These are phyloP conservation scores for Byssochlamys sp. DNA, from an alignment of 2,329 filamentous ascomycete species.

Conservation along the genomic window DNA sequence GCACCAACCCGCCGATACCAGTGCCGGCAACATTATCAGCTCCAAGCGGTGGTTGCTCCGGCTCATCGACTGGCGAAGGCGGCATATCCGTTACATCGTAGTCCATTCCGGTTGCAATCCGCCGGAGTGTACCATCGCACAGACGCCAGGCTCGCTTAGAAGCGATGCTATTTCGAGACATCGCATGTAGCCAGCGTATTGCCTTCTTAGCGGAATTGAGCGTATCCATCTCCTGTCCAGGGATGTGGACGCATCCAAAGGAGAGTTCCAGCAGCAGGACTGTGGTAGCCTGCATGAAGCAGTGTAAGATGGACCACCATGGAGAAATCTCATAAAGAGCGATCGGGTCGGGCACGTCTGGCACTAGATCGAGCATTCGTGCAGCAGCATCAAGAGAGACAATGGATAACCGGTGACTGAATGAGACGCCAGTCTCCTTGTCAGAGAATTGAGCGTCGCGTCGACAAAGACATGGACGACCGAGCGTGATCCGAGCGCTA, in stretches of 20 bases:
- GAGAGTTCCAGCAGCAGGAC: conserved; percentile 39
- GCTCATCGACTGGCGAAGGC: conserved; percentile 10
- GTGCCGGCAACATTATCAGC: neutral
- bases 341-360: conserved; percentile 31
- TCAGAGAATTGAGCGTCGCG: conserved; percentile 26
- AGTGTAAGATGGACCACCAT: conserved; percentile 39
- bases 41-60: conserved; percentile 4
- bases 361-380: conserved; percentile 32
- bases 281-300: conserved; percentile 36
- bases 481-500: conserved; percentile 34
- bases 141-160: conserved; percentile 35
- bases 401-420: conserved; percentile 32
- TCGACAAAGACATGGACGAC: conserved; percentile 39
- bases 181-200: conserved; percentile 34
- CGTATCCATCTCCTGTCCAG: conserved; percentile 29
- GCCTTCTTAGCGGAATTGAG: conserved; percentile 32
- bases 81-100: conserved; percentile 28
- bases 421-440: conserved; percentile 12
- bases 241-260: conserved; percentile 36
- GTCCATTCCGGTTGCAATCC: conserved; percentile 25
- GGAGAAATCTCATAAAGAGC: conserved; percentile 32
- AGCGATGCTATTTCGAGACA: conserved; percentile 30
- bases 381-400: conserved; percentile 31
- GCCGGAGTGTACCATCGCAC: conserved; percentile 28
- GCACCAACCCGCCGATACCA: neutral